phyloP scores from a whole-genome alignment of 768 basidiomycete species.

The Psilocybe subaeruginosa region DNA sequence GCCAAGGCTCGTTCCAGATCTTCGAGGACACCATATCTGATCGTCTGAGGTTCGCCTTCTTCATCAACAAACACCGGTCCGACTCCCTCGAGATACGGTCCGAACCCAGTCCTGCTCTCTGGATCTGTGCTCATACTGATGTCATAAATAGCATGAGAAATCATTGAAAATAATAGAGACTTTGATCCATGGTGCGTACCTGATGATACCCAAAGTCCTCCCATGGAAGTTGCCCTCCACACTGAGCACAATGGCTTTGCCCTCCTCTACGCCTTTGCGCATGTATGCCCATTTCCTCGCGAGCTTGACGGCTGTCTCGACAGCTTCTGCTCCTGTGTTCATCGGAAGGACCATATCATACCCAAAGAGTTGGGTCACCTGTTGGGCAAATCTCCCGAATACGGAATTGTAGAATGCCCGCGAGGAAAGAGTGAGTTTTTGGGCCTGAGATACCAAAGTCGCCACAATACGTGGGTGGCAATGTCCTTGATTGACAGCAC shows the following conservation, averaged over 20 bases:
- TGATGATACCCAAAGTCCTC: slow-evolving; percentile 86
- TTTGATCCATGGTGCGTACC: slow-evolving; percentile 39
- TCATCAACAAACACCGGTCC: slow-evolving; percentile 76
- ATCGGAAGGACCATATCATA: slow-evolving; percentile 97
- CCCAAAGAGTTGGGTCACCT: slow-evolving; percentile 81
- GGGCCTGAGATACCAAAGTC: slow-evolving; percentile 82
- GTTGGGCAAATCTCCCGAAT: slow-evolving; percentile 89
- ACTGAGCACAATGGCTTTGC: slow-evolving; percentile 84
- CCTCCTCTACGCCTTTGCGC: slow-evolving; percentile 80
- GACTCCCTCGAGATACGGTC: slow-evolving; percentile 85
- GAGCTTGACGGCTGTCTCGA: slow-evolving; percentile 96
- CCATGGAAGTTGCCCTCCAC: slow-evolving; percentile 96
- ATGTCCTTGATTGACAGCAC: slow-evolving; percentile 93
- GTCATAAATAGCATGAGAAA: slow-evolving; percentile 8
- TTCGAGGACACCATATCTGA: slow-evolving; percentile 82
- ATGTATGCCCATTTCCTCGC: slow-evolving; percentile 97
- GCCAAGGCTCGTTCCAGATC: slow-evolving; percentile 86
- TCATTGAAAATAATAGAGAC: neutral
- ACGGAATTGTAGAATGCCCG: slow-evolving; percentile 95
- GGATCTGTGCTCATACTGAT: slow-evolving; percentile 93
- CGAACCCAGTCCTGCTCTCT: slow-evolving; percentile 84
- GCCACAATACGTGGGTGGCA: slow-evolving; percentile 89
- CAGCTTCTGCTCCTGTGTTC: slow-evolving; percentile 99
- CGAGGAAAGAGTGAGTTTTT: slow-evolving; percentile 90
- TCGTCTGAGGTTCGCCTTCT: slow-evolving; percentile 49